phyloP scores from a whole-genome alignment of 306 rosid genomes.

The Pterocarpus santalinus region DNA sequence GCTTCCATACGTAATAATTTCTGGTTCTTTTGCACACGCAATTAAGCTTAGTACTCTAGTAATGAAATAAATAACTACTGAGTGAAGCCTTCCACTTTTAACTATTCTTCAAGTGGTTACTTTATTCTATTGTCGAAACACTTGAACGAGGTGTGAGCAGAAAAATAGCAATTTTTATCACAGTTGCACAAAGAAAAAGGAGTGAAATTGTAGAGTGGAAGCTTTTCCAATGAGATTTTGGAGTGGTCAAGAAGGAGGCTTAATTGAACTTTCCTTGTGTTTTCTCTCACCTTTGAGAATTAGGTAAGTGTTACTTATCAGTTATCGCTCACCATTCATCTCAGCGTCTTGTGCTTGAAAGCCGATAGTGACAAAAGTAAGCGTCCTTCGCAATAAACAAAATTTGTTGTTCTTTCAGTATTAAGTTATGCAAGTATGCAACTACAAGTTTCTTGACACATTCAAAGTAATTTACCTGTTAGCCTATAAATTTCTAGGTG shows the following conservation, averaged over 20 bases:
- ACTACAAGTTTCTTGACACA: slow-evolving; percentile 13
- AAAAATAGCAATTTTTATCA: neutral
- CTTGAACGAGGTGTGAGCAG: neutral
- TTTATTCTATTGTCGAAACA: neutral
- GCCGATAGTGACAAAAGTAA: slow-evolving; percentile 10
- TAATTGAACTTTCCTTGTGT: neutral
- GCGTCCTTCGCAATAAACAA: slow-evolving; percentile 19
- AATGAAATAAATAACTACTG: neutral
- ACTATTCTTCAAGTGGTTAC: neutral
- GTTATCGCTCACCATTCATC: neutral
- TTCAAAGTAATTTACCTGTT: neutral
- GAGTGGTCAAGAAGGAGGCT: neutral
- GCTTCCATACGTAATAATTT: neutral
- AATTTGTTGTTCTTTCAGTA: slow-evolving; percentile 37
- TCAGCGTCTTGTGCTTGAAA: slow-evolving; percentile 1
- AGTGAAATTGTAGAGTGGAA: neutral
- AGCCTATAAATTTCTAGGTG: neutral
- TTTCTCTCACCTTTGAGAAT: neutral
- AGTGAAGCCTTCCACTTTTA: neutral
- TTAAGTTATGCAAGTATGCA: neutral
- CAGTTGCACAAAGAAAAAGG: neutral
- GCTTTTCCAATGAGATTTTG: neutral
- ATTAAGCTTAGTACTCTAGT: neutral
- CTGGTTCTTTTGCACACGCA: neutral
- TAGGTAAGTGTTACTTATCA: slow-evolving; percentile 1